Base-by-base conservation (phyloP, 2,329 filamentous ascomycete species). In the Fusarium sp. region DNA sequence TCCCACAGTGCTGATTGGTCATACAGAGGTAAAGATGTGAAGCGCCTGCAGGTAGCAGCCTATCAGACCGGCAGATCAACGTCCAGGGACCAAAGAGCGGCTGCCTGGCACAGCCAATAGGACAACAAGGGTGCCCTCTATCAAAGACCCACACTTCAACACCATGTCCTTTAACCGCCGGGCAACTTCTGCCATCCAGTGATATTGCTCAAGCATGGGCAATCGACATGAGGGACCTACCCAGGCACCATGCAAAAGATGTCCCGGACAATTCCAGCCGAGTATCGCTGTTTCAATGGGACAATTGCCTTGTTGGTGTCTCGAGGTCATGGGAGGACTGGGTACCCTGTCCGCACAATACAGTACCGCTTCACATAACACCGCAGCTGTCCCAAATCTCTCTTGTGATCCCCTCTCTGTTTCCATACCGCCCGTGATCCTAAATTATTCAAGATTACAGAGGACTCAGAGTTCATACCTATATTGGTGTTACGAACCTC, bases 1-100 rank as follows among this genome's bases (percentile, higher is more conserved):
- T 61, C 51, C 67, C 64, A 49, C 64, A 55, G 22, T 55, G 65
- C 66, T 84, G 77, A 86, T 87, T 86, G 84, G 85, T 38, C 63
- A 72, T 4, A 35, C n/a, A 3, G 18, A 61, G 42, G 74, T 78
- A 77, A 75, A 70, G 63, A 60, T 35, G 22, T 55, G 64, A 75
- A 70, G 69, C 75, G 74, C 70, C 52, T 78, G 74, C 74, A 77
- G 67, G 33, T 35, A 64, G 45, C 45, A 65, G 64, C 77, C 77
- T 76, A 79, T 79, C 77, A 78, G 68, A 61, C 36, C 65, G 56
- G 70, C 62, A 70, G 66, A 75, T 76, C 57, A 66, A 35, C 59
- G 56, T 58, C 55, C 54, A 51, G 76, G 74, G 76, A 65, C 52
- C 42, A 42, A 44, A 59, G 63, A 68, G 73, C 69, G 69, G 66